Conservation (phyloP, 1,284 basidiomycete species). For the Papiliotrema nemorosa region DNA sequence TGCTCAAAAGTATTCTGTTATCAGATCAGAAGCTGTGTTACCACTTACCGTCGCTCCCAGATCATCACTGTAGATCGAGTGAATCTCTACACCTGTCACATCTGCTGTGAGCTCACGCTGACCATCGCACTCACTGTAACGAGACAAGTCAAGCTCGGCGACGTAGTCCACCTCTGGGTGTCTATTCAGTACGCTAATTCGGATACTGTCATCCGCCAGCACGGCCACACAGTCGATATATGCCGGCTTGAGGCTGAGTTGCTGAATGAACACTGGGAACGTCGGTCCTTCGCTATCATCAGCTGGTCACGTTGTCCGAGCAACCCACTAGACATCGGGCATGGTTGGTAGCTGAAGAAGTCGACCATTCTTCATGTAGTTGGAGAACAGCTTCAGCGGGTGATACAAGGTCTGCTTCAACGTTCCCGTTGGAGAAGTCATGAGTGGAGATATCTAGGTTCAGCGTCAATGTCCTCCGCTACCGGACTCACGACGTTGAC, state of each 20-base stretch:
- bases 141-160: not conserved
- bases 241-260: slow-evolving; percentile 20
- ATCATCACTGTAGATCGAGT: slow-evolving; percentile 41
- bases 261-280: slow-evolving; percentile 36
- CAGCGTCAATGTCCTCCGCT: not conserved
- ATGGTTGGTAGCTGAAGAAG: slow-evolving; percentile 24
- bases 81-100: slow-evolving; percentile 22
- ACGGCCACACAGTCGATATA: slow-evolving; percentile 36
- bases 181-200: slow-evolving; percentile 39
- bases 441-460: slow-evolving; percentile 37
- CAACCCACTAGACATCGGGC: slow-evolving; percentile 34
- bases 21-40: not conserved
- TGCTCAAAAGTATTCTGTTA: slow-evolving; percentile 37
- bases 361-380: slow-evolving; percentile 39
- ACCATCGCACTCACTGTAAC: not conserved
- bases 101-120: slow-evolving; percentile 3
- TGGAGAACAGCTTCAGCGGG: slow-evolving; percentile 33
- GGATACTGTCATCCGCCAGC: slow-evolving; percentile 16
- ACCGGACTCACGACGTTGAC: slow-evolving; percentile 42
- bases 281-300: slow-evolving; percentile 30
- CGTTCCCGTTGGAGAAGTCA: slow-evolving; percentile 32
- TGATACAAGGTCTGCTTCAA: slow-evolving; percentile 37
- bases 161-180: slow-evolving; percentile 36
- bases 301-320: not conserved
- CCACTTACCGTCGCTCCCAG: slow-evolving; percentile 29